Evolutionary conservation across 2,329 filamentous ascomycete genomes (phyloP), one percentile per base, ranked within the genome.

Genomic region (Pseudogymnoascus destructans): DNA sequence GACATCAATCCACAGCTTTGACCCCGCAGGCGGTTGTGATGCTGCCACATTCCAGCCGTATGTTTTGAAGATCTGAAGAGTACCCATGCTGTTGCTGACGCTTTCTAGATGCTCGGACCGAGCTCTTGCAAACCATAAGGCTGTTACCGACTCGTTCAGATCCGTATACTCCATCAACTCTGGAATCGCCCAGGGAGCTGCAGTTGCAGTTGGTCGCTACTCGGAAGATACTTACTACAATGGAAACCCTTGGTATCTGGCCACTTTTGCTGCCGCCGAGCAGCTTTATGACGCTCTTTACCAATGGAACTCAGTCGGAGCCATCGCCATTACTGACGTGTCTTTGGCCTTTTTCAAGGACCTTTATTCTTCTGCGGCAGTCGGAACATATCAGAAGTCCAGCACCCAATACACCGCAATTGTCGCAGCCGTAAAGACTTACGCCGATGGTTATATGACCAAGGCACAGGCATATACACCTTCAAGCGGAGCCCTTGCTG

Each of bases 211-310:
- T 5, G 85, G 86, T 46, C 75, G 86, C 60, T 89, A 89, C 67
- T 71, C 82, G 0, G 85, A 88, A 69, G 87, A 95, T 64, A 71
- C 75, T 3, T 93, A 92, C 71, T 86, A 84, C 70, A 81, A 81
- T 61, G 87, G 87, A 1, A 90, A 93, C 69, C 88, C 88, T 1
- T 93, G 88, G 88, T 87, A 89, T 65, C 76, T 92, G 10, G 79
- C 79, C 64, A 92, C 86, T 0, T 75, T 89, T 27, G 87, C 86
- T 1, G 86, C 86, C 0, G 89, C 87, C 2, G 88, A 93, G 70
- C 84, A 87, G 67, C 78, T 95, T 2, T 92, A 90, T 68, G 84
- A 87, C 64, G 85, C 88, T 0, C 66, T 90, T 1, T 84, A 85
- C 63, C 81, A 85, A 55, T 92, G 86, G 86, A 76, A 84, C 61